A percentile compares a stretch with the other conserved stretches of the same genome.
phyloP scores from a whole-genome alignment of 2,329 filamentous ascomycete species.

The Penicillium sumatraense region DNA sequence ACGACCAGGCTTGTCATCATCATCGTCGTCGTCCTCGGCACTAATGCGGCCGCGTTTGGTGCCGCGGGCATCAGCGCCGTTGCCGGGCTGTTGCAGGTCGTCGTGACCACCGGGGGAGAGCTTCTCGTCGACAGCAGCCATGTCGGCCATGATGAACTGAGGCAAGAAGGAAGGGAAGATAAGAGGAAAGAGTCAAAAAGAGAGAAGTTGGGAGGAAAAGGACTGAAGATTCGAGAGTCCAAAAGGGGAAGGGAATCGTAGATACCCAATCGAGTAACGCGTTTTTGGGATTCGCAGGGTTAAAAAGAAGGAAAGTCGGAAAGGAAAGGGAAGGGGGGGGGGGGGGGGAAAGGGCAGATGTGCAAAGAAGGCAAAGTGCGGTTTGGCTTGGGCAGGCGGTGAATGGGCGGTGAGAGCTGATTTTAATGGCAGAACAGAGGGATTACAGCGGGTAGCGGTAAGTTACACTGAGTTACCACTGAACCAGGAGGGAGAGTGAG shows the following conservation, averaged over 20 bases:
- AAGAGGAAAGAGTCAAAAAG: conserved; percentile 11
- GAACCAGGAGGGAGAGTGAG: too few species aligned
- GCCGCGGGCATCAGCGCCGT: conserved; percentile 75
- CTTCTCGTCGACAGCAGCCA: conserved; percentile 77
- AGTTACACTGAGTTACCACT: too few species aligned
- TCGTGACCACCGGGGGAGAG: conserved; percentile 76
- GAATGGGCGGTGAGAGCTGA: conserved; percentile 1
- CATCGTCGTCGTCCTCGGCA: conserved; percentile 92
- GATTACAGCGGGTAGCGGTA: conserved; percentile 26
- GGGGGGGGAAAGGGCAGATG: conserved; percentile 17
- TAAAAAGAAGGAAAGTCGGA: conserved; percentile 27
- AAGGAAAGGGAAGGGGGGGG: conserved; percentile 34
- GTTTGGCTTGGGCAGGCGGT: conserved; percentile 28
- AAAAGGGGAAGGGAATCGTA: conserved; percentile 50
- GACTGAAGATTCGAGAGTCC: conserved; percentile 28
- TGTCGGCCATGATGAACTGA: conserved; percentile 70
- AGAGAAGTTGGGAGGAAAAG: conserved; percentile 5
- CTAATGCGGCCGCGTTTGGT: conserved; percentile 85
- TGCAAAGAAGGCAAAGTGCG: conserved; percentile 43
- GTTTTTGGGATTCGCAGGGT: conserved; percentile 47
- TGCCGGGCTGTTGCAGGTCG: conserved; percentile 58
- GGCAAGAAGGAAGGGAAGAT: conserved; percentile 5
- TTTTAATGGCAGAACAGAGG: background rate
- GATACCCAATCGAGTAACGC: conserved; percentile 54
- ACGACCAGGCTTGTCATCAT: conserved; percentile 95